These are phyloP conservation scores for Claviceps capensis DNA, from an alignment of 2,329 filamentous ascomycete species.

Conservation along the genomic window DNA sequence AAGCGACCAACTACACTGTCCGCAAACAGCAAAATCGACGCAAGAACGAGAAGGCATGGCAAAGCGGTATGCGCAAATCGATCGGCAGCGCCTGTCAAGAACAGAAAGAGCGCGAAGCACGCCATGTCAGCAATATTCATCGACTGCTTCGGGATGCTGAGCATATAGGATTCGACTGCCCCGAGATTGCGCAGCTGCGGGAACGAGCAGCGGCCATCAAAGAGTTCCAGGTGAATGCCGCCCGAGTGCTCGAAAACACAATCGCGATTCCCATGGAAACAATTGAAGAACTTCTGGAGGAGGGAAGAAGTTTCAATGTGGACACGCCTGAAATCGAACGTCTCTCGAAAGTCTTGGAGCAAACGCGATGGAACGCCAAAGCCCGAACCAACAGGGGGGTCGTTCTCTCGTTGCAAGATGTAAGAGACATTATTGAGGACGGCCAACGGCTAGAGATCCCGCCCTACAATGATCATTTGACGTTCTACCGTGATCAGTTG, in stretches of 20 bases:
- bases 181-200: constrained; percentile 73
- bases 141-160: constrained; percentile 74
- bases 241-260: constrained; percentile 53
- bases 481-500: constrained; percentile 62
- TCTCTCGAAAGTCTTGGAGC: constrained; percentile 66
- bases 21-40: constrained; percentile 95
- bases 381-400: constrained; percentile 51
- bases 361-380: constrained; percentile 78
- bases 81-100: constrained; percentile 44
- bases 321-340: constrained; percentile 80
- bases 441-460: constrained; percentile 67
- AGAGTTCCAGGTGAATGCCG: constrained; percentile 67
- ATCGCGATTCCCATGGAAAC: constrained; percentile 50
- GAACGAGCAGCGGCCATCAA: constrained; percentile 78
- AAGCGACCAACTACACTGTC: constrained; percentile 90
- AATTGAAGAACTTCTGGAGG: constrained; percentile 85
- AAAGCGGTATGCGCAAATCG: constrained; percentile 58
- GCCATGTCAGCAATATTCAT: constrained; percentile 79
- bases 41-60: constrained; percentile 83
- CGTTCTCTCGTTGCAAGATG: constrained; percentile 62
- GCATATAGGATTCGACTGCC: constrained; percentile 81
- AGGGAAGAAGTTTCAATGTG: constrained; percentile 78
- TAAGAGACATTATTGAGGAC: constrained; percentile 63
- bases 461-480: constrained; percentile 65
- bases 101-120: constrained; percentile 70